These are phyloP conservation scores for Fomitopsis serialis DNA, from an alignment of 768 basidiomycete genomes.

Conservation along the genomic window DNA sequence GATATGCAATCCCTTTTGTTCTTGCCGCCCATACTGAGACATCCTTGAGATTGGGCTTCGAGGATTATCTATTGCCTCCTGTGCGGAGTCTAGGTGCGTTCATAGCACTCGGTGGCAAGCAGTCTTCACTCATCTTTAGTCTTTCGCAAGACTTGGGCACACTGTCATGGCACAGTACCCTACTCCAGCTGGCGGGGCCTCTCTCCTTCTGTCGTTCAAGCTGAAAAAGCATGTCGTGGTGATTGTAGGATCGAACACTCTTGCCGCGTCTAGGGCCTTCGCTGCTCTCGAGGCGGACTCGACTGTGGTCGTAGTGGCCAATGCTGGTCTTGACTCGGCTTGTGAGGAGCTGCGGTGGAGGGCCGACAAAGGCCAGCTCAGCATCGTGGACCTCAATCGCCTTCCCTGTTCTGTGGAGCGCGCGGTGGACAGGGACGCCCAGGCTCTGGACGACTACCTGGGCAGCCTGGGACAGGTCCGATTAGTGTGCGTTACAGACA, in stretches of 20 bases:
- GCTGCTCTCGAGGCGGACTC: slow-evolving; percentile 79
- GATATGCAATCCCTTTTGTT: too few relatives aligned
- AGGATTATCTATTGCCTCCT: too few relatives aligned
- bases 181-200: slow-evolving; percentile 51
- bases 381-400: slow-evolving; percentile 49
- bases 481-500: slow-evolving; percentile 82
- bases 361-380: slow-evolving; percentile 47
- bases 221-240: slow-evolving; percentile 49
- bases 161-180: slow-evolving; percentile 8
- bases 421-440: slow-evolving; percentile 29
- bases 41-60: too few relatives aligned
- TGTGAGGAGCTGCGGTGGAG: slow-evolving; percentile 74
- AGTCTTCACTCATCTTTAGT: too few relatives aligned
- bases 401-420: slow-evolving; percentile 30
- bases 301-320: slow-evolving; percentile 57
- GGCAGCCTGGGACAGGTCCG: slow-evolving; percentile 26
- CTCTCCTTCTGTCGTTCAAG: slow-evolving; percentile 74
- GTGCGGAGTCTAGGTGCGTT: too few relatives aligned
- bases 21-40: too few relatives aligned
- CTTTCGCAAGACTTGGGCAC: too few relatives aligned
- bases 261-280: slow-evolving; percentile 84
- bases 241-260: slow-evolving; percentile 70
- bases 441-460: slow-evolving; percentile 46
- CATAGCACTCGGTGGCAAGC: too few relatives aligned
- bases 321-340: slow-evolving; percentile 41